Conservation (phyloP, 2,329 filamentous ascomycete genomes). For the Plectosphaerella sp. region DNA sequence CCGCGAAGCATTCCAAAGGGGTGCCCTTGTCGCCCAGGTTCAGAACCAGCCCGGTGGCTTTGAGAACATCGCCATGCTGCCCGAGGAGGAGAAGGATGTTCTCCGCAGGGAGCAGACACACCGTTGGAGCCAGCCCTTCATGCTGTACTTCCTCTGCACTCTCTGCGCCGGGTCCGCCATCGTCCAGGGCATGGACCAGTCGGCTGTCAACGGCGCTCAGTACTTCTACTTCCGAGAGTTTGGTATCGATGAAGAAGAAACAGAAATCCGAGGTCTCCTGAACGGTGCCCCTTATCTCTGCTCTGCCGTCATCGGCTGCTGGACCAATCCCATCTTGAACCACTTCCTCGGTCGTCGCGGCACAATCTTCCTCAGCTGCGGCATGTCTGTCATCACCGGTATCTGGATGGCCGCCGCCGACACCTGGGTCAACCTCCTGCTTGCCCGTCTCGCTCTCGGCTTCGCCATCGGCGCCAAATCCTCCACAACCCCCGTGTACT, state of each 20-base stretch:
- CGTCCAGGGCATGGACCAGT: slow-evolving; percentile 64
- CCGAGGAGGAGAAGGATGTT: slow-evolving; percentile 21
- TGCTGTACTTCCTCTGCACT: slow-evolving; percentile 28
- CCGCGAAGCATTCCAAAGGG: slow-evolving; percentile 42
- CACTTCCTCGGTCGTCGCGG: slow-evolving; percentile 58
- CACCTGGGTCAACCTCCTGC: slow-evolving; percentile 33
- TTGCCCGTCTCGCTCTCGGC: slow-evolving; percentile 28
- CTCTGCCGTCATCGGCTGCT: slow-evolving; percentile 32
- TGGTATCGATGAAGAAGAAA: slow-evolving; percentile 20
- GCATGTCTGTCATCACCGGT: slow-evolving; percentile 43
- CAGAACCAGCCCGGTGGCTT: slow-evolving; percentile 27
- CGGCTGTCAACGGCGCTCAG: slow-evolving; percentile 61
- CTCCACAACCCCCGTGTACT: slow-evolving; percentile 28
- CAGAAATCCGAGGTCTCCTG: slow-evolving; percentile 46
- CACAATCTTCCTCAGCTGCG: slow-evolving; percentile 60
- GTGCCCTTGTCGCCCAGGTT: slow-evolving; percentile 45
- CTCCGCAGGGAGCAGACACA: slow-evolving; percentile 22
- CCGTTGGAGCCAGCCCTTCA: slow-evolving; percentile 26
- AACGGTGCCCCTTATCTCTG: slow-evolving; percentile 53
- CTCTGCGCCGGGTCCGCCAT: slow-evolving; percentile 41
- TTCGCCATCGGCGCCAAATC: slow-evolving; percentile 32
- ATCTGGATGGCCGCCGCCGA: slow-evolving; percentile 53
- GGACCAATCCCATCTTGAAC: slow-evolving; percentile 43
- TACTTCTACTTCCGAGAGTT: slow-evolving; percentile 32
- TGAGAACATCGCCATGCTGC: slow-evolving; percentile 19